Evolutionary conservation across 2,329 filamentous ascomycete genomes (phyloP), one percentile per base, ranked within the genome.

Genomic region (Atkinsonella texensis): DNA sequence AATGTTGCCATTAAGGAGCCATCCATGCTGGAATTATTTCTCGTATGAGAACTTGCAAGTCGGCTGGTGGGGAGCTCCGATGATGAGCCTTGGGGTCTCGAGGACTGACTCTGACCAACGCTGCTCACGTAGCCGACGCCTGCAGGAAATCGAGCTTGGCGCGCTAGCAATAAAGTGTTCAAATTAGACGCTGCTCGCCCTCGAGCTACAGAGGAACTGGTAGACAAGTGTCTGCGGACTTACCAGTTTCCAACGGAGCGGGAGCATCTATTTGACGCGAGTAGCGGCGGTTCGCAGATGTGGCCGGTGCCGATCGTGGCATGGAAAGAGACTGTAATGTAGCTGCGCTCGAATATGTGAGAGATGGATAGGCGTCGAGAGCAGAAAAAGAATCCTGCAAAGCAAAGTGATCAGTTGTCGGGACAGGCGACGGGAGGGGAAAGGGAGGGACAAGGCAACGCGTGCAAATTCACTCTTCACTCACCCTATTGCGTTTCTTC

Each of bases 401-500:
- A n/a, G n/a, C n/a, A n/a, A 17, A 13, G 35, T 9, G 11, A 41
- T 51, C 43, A 51, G 51, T 43, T 48, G 48, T 45, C 48, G 2
- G 48, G 38, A 28, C 44, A 23, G 20, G 40, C 17, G 46, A 41
- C 44, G 5, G 18, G 28, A 38, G 5, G 23, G 9, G 2, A 18
- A 10, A 5, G 15, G 11, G 6, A 13, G 18, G 8, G 7, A 9
- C 33, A 15, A 35, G 39, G 31, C 8, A 17, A 31, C n/a, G n/a
- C n/a, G n/a, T 15, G n/a, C 4, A 10, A 12, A 12, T 50, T 54
- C 49, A 52, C 46, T 52, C 38, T 35, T 10, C 48, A 69, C 77
- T 70, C 74, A 94, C 90, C 73, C 91, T 80, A 72, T 95, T 89
- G 55, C 88, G 81, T 72, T 89, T 89, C 69, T 86, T 88, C 60